These are phyloP conservation scores for Hebeloma cylindrosporum DNA, from an alignment of 768 basidiomycete genomes.

Conservation along the genomic window DNA sequence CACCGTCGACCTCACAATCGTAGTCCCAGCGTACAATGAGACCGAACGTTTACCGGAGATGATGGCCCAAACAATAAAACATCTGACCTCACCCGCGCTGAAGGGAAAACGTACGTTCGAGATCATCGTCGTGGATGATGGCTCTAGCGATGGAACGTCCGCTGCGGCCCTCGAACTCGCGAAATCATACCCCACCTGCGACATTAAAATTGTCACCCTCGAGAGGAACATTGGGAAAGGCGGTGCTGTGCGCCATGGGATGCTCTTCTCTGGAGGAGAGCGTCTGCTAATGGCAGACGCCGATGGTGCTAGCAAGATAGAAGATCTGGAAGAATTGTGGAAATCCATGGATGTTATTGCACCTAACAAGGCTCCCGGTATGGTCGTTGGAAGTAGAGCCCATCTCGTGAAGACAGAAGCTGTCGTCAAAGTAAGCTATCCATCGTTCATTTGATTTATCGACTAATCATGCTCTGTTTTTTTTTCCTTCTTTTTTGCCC, in stretches of 20 bases:
- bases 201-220: constrained; percentile 78
- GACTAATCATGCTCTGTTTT: constrained; percentile 1
- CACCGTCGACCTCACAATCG: constrained; percentile 70
- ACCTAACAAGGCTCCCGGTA: constrained; percentile 50
- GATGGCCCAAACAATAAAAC: constrained; percentile 73
- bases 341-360: constrained; percentile 64
- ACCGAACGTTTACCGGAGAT: constrained; percentile 78
- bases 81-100: constrained; percentile 45
- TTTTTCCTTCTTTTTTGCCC: constrained; percentile 1
- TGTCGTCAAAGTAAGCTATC: constrained; percentile 76
- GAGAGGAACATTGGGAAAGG: constrained; percentile 89
- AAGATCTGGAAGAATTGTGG: constrained; percentile 82
- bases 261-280: constrained; percentile 76
- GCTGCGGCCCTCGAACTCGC: constrained; percentile 65
- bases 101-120: constrained; percentile 61
- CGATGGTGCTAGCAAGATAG: constrained; percentile 88
- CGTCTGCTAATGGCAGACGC: constrained; percentile 91
- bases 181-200: constrained; percentile 47
- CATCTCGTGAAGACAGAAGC: constrained; percentile 91
- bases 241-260: constrained; percentile 90
- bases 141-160: constrained; percentile 76
- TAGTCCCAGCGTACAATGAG: constrained; percentile 94
- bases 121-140: constrained; percentile 89
- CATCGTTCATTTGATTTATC: background rate
- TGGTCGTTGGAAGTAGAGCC: constrained; percentile 86